Base-by-base conservation (phyloP, 2,329 filamentous ascomycete genomes). In the Ophiostoma sp. region DNA sequence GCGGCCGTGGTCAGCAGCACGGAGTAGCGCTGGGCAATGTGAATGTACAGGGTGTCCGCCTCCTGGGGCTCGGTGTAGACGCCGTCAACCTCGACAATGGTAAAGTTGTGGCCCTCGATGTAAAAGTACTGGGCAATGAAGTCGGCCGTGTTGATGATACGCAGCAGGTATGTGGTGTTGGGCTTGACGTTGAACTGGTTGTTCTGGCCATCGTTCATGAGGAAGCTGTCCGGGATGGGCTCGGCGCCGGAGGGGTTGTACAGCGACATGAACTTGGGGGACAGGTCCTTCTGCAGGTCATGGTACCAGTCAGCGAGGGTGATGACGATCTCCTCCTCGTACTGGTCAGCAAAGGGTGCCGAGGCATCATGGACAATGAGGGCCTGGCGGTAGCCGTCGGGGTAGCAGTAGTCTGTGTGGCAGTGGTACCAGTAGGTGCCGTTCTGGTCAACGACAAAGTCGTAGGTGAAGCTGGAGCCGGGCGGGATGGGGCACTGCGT, bases 351-450 rank as follows among this genome's bases (percentile, higher is more conserved):
- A 75, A 85, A 89, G 0, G 87, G 87, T n/a, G 81, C 79, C 0
- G 84, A 75, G 1, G 82, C 83, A 73, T 91, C 88, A 65, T 89
- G 70, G 12, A 71, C 65, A 42, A 72, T 67, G 44, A 72, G 69
- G 18, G 71, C 71, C 71, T 70, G 69, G 41, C 71, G 71, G 68
- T 72, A 72, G 62, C 89, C 89, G 75, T 92, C 89, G 1, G 89
- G 88, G 71, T 91, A 91, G 75, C 90, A 88, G 38, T 83, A 87
- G 70, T 82, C 81, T 36, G 83, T 82, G 74, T 92, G 89, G 4
- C 87, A 89, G 75, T 92, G 89, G 72, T 93, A 93, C 90, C 90
- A 93, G 76, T 91, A 93, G 0, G 89, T 91, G 41, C 90, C 90
- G 0, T 87, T 66, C 73, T 78, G 71, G 42, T 72, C 74, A 75